Base-by-base conservation (phyloP, 495 filamentous ascomycete genomes). In the Amphirosellinia nigrospora region DNA sequence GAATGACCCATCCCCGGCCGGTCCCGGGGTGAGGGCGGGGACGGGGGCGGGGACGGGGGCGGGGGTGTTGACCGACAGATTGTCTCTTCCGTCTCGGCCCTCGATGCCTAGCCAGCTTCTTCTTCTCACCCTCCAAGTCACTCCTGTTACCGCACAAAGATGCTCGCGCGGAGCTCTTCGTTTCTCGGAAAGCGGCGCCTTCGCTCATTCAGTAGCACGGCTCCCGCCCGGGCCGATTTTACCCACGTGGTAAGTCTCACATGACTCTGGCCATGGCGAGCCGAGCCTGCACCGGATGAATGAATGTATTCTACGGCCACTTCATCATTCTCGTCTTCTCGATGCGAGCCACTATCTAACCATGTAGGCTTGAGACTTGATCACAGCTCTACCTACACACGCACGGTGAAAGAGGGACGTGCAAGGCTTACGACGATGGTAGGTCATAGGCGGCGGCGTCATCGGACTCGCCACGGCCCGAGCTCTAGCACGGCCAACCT, bases 401-500 rank as follows among this genome's bases (percentile, higher is more conserved):
- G 67, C 26, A 26, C 13, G 3, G 5, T 21, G 61, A 50, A 41
- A 6, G 34, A 41, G 3, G 23, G 26, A 6, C 1, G 15, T 34
- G 2, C 16, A 10, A 10, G 16, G 55, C 55, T 58, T 19, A 58
- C 55, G 6, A 58, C 55, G 1, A 58, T 21, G 30, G 39, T 55
- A 94, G 91, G 87, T 96, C 3, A 92, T 99, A 64, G 96, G 96
- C 70, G 96, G 86, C 68, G 96, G 96, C 23, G 96, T 93, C 1
- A 92, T 99, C 30, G 96, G 96, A 4, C 88, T 99, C 4, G 92
- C 96, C n/a, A 87, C 97, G 70, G 93, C 96, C 1, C 86, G 91
- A 2, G 85, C 89, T 72, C 82, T 99, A 32, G 91, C 96, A 63
- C 82, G 77, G 19, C 82, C 84, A 73, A 84, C 87, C 21, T 68